phyloP scores from a whole-genome alignment of 2,329 filamentous ascomycete genomes.

The Hypomyces rosellus region DNA sequence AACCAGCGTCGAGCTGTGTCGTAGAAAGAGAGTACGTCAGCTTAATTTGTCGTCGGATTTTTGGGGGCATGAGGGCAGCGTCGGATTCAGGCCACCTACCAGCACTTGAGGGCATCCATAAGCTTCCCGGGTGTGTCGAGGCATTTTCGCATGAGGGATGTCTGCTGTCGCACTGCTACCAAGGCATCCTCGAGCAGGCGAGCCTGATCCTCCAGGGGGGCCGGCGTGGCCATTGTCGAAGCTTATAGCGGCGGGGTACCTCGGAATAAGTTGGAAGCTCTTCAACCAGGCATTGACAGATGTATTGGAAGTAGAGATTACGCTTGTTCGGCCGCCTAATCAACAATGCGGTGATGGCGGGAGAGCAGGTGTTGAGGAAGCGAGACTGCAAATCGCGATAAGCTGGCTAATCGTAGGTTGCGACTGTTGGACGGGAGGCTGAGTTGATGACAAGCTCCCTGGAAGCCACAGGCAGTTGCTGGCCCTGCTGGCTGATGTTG shows the following conservation, averaged over 20 bases:
- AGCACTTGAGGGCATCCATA: slow-evolving; percentile 99
- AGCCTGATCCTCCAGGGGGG: slow-evolving; percentile 72
- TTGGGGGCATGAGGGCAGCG: neutral
- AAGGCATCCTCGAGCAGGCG: slow-evolving; percentile 96
- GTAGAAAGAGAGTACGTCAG: slow-evolving; percentile 12
- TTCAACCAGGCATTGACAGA: slow-evolving; percentile 21
- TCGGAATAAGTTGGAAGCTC: slow-evolving; percentile 16
- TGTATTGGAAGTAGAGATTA: slow-evolving; percentile 12
- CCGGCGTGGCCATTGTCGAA: slow-evolving; percentile 44
- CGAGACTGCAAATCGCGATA: slow-evolving; percentile 9
- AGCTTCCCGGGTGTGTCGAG: slow-evolving; percentile 96
- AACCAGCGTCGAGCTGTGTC: slow-evolving; percentile 80
- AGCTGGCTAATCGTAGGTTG: slow-evolving; percentile 6
- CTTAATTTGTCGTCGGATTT: neutral
- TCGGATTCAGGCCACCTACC: slow-evolving; percentile 52
- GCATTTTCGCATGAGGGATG: slow-evolving; percentile 93
- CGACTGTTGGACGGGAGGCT: slow-evolving; percentile 7
- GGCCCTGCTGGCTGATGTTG: neutral
- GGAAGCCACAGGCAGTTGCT: neutral
- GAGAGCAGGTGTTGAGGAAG: neutral
- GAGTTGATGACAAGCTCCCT: slow-evolving; percentile 7
- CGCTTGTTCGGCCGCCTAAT: slow-evolving; percentile 4
- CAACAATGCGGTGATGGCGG: slow-evolving; percentile 1
- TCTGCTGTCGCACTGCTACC: slow-evolving; percentile 94
- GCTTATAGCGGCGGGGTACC: slow-evolving; percentile 25